Evolutionary conservation across 306 rosid species (phyloP).

Genomic region (Calophaca sinica): DNA sequence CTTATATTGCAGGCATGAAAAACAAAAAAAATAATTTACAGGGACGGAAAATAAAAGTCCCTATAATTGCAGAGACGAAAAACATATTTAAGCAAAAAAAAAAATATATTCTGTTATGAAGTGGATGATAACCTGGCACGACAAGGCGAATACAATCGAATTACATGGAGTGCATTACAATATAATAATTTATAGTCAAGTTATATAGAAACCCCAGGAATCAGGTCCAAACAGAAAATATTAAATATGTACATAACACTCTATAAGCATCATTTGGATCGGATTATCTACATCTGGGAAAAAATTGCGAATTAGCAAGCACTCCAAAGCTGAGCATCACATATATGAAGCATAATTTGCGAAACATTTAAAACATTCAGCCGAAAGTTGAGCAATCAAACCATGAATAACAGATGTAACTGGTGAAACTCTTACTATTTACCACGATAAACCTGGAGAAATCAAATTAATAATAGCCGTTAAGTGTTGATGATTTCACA

Average conservation of each 20-base stretch:
- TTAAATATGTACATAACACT: constrained; percentile 32
- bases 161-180: neutral
- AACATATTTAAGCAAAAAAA: no score
- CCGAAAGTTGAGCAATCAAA: constrained; percentile 45
- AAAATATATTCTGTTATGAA: no score
- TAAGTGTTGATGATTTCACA: constrained; percentile 26
- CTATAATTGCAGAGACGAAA: no score
- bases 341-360: neutral
- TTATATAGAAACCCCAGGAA: constrained; percentile 36
- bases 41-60: no score
- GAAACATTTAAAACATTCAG: constrained; percentile 4
- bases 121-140: no score
- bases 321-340: constrained; percentile 21
- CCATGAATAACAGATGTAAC: constrained; percentile 35
- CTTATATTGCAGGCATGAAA: no score
- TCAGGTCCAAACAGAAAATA: constrained; percentile 5
- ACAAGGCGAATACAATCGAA: neutral
- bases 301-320: constrained; percentile 7
- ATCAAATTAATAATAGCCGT: constrained; percentile 34
- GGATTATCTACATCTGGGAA: constrained; percentile 25
- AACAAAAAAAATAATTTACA: no score
- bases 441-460: constrained; percentile 70
- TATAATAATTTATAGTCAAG: neutral
- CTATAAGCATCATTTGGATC: constrained; percentile 32
- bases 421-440: constrained; percentile 44